These are phyloP conservation scores for Syncephalis plumigaleata DNA, from an alignment of 371 early-diverging fungal genomes.

Conservation along the genomic window DNA sequence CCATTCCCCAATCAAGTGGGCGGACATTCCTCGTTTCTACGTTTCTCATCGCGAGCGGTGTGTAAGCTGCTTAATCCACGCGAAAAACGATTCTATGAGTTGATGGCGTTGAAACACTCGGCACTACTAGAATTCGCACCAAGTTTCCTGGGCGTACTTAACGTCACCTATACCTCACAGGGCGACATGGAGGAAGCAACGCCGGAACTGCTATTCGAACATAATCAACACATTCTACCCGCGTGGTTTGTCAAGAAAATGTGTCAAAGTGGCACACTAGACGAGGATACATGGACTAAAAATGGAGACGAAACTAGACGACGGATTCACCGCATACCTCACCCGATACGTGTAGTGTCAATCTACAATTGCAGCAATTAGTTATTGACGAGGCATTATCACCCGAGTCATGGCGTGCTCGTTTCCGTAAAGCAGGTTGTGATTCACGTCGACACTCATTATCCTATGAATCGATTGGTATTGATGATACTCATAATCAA, in stretches of 20 bases:
- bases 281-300: too few relatives aligned
- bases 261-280: conserved; percentile 1
- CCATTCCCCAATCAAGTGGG: conserved; percentile 64
- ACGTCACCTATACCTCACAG: conserved; percentile 57
- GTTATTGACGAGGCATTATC: conserved; percentile 15
- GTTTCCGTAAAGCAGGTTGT: conserved; percentile 1
- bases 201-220: conserved; percentile 57
- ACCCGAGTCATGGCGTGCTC: conserved; percentile 4
- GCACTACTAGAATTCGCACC: conserved; percentile 73
- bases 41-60: conserved; percentile 68
- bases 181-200: conserved; percentile 15
- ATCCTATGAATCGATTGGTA: too few relatives aligned
- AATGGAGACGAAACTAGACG: too few relatives aligned
- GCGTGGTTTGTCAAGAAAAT: conserved; percentile 29
- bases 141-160: conserved; percentile 81
- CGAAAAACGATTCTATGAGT: conserved; percentile 82
- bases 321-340: conserved; percentile 4
- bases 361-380: conserved; percentile 15
- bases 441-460: background rate
- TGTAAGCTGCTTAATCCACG: conserved; percentile 70
- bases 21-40: conserved; percentile 68
- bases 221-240: conserved; percentile 62
- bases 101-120: conserved; percentile 55
- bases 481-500: too few relatives aligned
- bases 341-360: conserved; percentile 8